Conservation (phyloP, 352 stramenopile genomes). For the Globisporangium paddicum region DNA sequence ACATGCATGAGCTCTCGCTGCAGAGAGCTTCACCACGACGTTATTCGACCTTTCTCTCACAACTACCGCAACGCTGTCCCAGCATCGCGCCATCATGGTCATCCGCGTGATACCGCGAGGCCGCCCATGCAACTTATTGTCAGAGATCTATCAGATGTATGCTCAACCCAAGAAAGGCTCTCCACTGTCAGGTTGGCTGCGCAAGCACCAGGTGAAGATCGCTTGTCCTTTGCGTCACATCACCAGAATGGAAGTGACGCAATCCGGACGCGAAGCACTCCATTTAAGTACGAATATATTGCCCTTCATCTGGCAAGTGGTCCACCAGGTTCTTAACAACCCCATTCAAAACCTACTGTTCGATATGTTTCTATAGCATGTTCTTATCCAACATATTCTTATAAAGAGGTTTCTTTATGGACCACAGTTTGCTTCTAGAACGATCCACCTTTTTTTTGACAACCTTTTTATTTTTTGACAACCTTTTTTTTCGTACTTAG, state of each 20-base stretch:
- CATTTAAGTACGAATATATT: background rate
- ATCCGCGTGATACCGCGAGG: too few relatives aligned
- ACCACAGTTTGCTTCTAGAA: constrained; percentile 5
- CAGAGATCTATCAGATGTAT: too few relatives aligned
- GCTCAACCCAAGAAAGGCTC: too few relatives aligned
- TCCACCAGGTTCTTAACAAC: background rate
- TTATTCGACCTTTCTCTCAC: too few relatives aligned
- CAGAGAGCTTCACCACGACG: too few relatives aligned
- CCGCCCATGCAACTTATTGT: too few relatives aligned
- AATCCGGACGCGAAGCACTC: background rate
- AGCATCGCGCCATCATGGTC: too few relatives aligned
- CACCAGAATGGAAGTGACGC: constrained; percentile 1
- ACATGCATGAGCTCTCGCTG: too few relatives aligned
- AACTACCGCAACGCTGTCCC: too few relatives aligned
- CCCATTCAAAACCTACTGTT: background rate
- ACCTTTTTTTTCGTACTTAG: background rate
- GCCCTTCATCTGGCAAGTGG: background rate
- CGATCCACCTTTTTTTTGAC: background rate
- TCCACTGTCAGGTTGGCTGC: too few relatives aligned
- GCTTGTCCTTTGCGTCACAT: background rate
- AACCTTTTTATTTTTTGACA: background rate
- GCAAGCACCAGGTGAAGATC: too few relatives aligned
- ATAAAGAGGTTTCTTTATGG: background rate
- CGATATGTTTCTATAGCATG: background rate
- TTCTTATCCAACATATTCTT: background rate